Conservation (phyloP, 768 basidiomycete genomes). For the Terana coerulea region DNA sequence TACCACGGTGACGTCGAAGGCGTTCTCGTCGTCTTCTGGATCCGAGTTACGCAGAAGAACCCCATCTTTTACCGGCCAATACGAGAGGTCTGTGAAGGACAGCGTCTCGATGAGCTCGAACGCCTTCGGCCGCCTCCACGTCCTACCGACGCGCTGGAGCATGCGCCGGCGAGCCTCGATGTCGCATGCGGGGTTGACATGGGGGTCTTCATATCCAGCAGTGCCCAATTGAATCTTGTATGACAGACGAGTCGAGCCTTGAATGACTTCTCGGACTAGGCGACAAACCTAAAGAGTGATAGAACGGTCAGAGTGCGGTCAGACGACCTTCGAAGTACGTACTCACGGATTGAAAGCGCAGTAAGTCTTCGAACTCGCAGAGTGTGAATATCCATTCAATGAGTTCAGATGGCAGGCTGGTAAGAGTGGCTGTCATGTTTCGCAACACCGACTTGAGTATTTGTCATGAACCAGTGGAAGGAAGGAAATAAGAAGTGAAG, state of each 20-base stretch:
- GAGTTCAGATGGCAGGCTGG: not conserved
- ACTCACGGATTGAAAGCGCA: not conserved
- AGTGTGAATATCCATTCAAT: not conserved
- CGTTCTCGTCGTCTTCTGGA: not conserved
- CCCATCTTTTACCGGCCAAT: not conserved
- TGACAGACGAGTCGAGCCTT: not conserved
- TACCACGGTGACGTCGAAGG: not conserved
- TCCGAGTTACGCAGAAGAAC: not conserved
- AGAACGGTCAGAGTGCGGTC: not conserved
- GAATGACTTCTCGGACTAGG: not conserved
- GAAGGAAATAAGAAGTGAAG: no score
- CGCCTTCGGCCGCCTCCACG: not conserved
- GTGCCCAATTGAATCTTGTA: not conserved
- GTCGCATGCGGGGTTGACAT: not conserved
- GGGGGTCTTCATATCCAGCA: not conserved
- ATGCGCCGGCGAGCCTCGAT: not conserved
- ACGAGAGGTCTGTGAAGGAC: not conserved
- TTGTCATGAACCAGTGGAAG: no score
- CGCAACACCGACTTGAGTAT: no score
- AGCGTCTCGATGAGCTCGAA: constrained; percentile 1
- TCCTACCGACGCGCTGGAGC: not conserved
- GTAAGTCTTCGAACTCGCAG: not conserved
- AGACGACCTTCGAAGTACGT: not conserved
- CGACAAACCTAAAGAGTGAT: not conserved
- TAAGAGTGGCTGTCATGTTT: not conserved